Base-by-base conservation (phyloP, 179 eudicot species). In the Spergularia azorica region DNA sequence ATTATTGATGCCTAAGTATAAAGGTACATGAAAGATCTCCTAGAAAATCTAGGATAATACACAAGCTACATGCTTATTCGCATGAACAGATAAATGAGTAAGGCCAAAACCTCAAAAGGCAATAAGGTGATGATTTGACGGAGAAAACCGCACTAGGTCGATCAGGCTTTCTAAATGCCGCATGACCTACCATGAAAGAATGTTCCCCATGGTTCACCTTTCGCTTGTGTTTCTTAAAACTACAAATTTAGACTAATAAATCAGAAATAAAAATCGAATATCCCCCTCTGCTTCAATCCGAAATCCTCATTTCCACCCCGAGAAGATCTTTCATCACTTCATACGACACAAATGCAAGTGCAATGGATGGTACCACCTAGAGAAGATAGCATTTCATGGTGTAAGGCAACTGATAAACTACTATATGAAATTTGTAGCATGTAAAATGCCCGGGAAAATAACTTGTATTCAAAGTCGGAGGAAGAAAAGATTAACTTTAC, bases 361-460 rank as follows among this genome's bases (percentile, higher is more conserved):
- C 92, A 81, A 94, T 94, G 3, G 97, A 92, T 16, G 97, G 98
- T 10, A 94, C 98, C 50, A 94, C 98, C 98, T 94, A 84, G 41
- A 79, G 52, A 70, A 12, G 39, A 70, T 7, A 54, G 16, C 32
- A 71, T 11, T 39, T 64, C 38, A 9, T 21, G 54, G 56, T n/a
- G 20, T 13, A 52, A 52, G 66, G n/a, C 7, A 15, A 58, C 12
- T 20, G 48, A 51, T 18, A 63, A 18, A 10, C 38, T 39, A 13
- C 6, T 1, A 15, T 63, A 61, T 21, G 39, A 3, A 62, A 8
- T 13, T 32, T 9, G 0, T 52, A 61, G 2, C 61, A 58, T 65
- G 48, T 20, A 55, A 48, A 66, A 20, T 17, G 55, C 46, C 7
- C 41, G 60, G 59, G 15, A 21, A 43, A 76, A 0, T 18, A 9